Conservation (phyloP, 225 moss, liverwort and hornwort genomes). For the Antitrichia curtipendula region DNA sequence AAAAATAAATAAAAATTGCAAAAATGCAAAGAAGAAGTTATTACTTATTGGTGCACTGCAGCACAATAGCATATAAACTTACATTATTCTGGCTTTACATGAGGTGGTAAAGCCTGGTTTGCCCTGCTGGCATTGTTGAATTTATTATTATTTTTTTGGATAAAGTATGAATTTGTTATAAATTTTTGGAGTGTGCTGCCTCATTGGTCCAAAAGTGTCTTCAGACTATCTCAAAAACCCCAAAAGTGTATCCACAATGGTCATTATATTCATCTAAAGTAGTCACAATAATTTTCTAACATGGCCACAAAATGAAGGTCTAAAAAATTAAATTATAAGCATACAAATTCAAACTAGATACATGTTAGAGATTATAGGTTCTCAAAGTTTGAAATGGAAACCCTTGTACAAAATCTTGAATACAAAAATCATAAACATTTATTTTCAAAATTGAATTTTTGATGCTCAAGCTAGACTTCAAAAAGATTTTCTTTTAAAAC, state of each 20-base stretch:
- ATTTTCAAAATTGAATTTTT: neutral
- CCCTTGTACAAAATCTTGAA: neutral
- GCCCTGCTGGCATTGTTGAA: neutral
- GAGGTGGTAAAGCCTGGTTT: neutral
- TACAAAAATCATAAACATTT: neutral
- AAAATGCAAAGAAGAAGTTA: neutral
- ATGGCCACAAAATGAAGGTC: neutral
- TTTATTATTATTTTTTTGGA: neutral
- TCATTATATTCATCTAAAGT: neutral
- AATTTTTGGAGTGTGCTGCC: neutral
- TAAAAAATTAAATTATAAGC: neutral
- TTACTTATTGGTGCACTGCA: neutral
- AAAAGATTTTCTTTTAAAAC: neutral
- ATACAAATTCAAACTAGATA: too few relatives aligned
- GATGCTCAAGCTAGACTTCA: neutral
- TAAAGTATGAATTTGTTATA: neutral
- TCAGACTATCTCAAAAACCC: too few relatives aligned
- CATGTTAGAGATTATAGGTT: too few relatives aligned
- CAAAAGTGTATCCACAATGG: too few relatives aligned
- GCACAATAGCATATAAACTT: neutral
- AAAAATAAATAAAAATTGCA: neutral
- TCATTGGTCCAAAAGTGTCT: neutral
- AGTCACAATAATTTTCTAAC: neutral
- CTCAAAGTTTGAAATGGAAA: neutral
- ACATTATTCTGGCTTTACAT: neutral